Evolutionary conservation across 2,329 filamentous ascomycete species (phyloP), one percentile per base, ranked within the genome.

Genomic region (Aspergillus novoparasiticus): DNA sequence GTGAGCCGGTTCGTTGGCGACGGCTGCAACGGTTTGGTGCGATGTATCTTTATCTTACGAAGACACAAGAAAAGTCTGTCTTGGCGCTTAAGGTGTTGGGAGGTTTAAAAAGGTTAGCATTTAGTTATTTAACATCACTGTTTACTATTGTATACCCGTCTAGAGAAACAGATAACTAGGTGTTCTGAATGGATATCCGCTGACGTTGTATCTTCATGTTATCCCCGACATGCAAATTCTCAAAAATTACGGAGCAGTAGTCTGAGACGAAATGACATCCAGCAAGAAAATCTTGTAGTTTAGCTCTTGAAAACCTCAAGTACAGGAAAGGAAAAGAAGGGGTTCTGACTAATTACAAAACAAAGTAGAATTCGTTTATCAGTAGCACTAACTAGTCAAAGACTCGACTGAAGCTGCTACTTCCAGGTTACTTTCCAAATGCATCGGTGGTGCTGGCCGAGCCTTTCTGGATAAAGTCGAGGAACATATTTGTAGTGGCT

Each of bases 1-100:
- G 60, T 97, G 68, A 76, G 41, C 58, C 41, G 61, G 53, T 67
- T 66, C 54, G 61, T 66, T 68, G 70, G 48, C 55, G 23, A 58
- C 23, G 36, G n/a, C 30, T 55, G 64, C 53, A 62, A 62, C 61
- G 63, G 59, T 58, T 57, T 60, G 59, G 58, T 54, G 64, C 60
- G 48, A 58, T 61, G 58, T 64, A 56, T 51, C 63, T 66, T 60
- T 64, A 64, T 58, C 48, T 69, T 58, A 62, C 59, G 63, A 60
- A 57, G 64, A 58, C 60, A 70, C 64, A 65, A 59, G 62, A 69
- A 71, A 65, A 70, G 55, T 67, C 66, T 68, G 62, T 59, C 66
- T 65, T 67, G 74, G 75, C 73, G 74, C 66, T 75, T 68, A 57
- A 56, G 75, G 74, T 72, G 73, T 76, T 74, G 60, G 63, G 64